A percentile compares a stretch with the other conserved stretches of the same genome.
These are phyloP conservation scores for Sclerotinia trifoliorum DNA, from an alignment of 2,329 filamentous ascomycete species.

Conservation along the genomic window DNA sequence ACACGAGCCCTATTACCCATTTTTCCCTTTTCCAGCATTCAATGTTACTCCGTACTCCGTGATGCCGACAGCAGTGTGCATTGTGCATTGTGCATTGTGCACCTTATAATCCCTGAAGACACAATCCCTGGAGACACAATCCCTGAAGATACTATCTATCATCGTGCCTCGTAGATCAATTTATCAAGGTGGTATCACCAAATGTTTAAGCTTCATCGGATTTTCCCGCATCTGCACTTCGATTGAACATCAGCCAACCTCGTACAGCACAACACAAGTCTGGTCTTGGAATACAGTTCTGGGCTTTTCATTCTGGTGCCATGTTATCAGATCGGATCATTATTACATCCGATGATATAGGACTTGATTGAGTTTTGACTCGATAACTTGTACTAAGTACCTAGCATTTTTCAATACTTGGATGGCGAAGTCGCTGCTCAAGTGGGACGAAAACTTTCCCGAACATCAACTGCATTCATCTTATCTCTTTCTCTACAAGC, in stretches of 20 bases:
- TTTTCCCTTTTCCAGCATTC: not conserved
- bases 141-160: not conserved
- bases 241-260: not conserved
- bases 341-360: not conserved
- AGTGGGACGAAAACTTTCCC: slow-evolving; percentile 6
- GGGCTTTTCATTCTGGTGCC: not conserved
- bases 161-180: not conserved
- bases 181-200: not conserved
- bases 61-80: not conserved
- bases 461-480: slow-evolving; percentile 14
- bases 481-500: not conserved
- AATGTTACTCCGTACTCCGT: no score
- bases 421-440: slow-evolving; percentile 12
- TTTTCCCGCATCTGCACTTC: not conserved
- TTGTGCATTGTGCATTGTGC: no score
- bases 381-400: not conserved
- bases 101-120: not conserved
- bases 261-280: slow-evolving; percentile 1
- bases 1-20: not conserved
- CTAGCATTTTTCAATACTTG: not conserved
- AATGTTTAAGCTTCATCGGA: not conserved
- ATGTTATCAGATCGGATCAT: slow-evolving; percentile 11
- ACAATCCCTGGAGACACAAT: not conserved
- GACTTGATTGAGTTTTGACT: not conserved
- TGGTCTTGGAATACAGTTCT: slow-evolving; percentile 1